These are phyloP conservation scores for Nelumbo lutea DNA, from an alignment of 164 flowering plant genomes.

Conservation along the genomic window DNA sequence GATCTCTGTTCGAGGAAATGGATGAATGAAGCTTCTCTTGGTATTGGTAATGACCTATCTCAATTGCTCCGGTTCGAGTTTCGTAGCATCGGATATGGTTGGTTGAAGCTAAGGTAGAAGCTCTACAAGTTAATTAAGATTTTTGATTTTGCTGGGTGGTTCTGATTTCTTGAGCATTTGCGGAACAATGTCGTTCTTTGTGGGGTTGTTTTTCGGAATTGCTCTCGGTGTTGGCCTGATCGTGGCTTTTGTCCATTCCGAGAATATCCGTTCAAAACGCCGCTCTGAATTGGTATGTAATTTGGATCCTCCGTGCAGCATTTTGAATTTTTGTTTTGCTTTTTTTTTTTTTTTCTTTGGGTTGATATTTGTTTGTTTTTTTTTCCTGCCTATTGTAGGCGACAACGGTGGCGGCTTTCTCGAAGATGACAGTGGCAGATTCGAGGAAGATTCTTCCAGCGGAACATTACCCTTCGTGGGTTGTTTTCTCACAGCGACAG, in stretches of 20 bases:
- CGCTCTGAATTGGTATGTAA: conserved; percentile 53
- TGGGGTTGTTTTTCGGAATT: conserved; percentile 59
- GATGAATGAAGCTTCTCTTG: neutral
- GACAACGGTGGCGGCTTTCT: conserved; percentile 64
- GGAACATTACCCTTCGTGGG: conserved; percentile 78
- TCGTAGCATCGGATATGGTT: no score
- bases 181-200: conserved; percentile 45
- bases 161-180: neutral
- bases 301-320: neutral
- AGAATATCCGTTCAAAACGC: conserved; percentile 53
- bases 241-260: conserved; percentile 53
- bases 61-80: neutral
- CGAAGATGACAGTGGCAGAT: conserved; percentile 91
- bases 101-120: neutral
- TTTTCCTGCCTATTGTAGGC: conserved; percentile 37
- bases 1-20: neutral
- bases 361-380: conserved; percentile 1
- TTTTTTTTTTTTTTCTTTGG: neutral
- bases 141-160: neutral
- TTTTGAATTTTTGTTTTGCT: neutral
- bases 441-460: conserved; percentile 73
- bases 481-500: conserved; percentile 75
- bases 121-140: neutral
- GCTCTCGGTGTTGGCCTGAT: conserved; percentile 48
- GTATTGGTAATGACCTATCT: no score